Conservation (phyloP, 176 grass and related monocot genomes). For the Carex littledalei region DNA sequence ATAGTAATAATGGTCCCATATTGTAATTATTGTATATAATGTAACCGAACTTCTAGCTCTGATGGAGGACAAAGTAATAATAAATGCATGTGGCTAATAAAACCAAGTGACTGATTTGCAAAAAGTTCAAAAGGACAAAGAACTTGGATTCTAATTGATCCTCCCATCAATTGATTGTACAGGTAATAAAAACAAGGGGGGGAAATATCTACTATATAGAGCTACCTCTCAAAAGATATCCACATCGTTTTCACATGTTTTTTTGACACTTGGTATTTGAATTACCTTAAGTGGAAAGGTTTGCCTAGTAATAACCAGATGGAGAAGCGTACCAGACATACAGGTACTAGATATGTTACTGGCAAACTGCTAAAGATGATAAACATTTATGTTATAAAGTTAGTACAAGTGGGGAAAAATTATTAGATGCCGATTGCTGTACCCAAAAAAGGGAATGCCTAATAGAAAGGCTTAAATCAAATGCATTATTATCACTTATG, state of each 20-base stretch:
- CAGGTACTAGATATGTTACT: neutral
- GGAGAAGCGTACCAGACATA: neutral
- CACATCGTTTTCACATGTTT: conserved; percentile 5
- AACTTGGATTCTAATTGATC: conserved; percentile 14
- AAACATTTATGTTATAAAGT: neutral
- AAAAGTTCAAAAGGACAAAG: conserved; percentile 18
- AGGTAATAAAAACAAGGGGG: conserved; percentile 15
- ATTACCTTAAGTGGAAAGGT: neutral
- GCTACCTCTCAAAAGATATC: neutral
- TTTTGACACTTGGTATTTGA: neutral
- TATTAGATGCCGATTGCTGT: neutral
- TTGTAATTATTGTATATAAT: conserved; percentile 10
- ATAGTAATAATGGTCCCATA: neutral
- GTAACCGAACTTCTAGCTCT: conserved; percentile 10
- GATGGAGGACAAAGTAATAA: neutral
- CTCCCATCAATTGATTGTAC: neutral
- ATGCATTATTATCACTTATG: neutral
- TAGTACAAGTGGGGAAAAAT: neutral
- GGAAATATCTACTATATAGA: neutral
- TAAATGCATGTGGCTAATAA: conserved; percentile 14
- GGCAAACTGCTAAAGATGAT: neutral
- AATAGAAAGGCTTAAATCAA: neutral
- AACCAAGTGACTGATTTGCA: neutral
- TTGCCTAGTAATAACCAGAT: neutral
- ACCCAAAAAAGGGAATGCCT: neutral